A percentile compares a stretch with the other conserved stretches of the same genome.
These are phyloP conservation scores for Pterocarpus santalinus DNA, from an alignment of 306 rosid species.

Conservation along the genomic window DNA sequence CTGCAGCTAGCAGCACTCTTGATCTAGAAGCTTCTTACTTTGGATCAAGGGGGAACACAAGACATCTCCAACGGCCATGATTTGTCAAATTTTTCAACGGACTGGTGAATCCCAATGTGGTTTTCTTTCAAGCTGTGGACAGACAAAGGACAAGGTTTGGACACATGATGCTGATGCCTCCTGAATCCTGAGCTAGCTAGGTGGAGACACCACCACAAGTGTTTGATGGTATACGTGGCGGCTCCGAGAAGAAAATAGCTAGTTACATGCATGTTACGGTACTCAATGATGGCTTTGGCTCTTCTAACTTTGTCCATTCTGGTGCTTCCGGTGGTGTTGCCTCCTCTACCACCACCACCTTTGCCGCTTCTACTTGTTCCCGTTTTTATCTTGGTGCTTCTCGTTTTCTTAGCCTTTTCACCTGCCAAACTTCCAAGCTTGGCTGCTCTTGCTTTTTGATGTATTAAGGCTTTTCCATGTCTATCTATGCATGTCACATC, in stretches of 20 bases:
- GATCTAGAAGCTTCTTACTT: not conserved
- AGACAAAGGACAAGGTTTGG: slow-evolving; percentile 1
- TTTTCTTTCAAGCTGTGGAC: slow-evolving; percentile 15
- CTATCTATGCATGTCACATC: not conserved
- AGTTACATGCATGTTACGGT: slow-evolving; percentile 49
- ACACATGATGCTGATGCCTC: not conserved
- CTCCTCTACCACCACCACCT: slow-evolving; percentile 77
- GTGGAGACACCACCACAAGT: not conserved
- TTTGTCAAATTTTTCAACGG: not conserved
- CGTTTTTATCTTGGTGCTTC: slow-evolving; percentile 55
- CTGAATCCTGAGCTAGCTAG: not conserved
- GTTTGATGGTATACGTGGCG: not conserved
- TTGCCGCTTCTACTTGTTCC: slow-evolving; percentile 58
- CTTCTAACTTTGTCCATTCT: slow-evolving; percentile 56
- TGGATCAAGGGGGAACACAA: not conserved
- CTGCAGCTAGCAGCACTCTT: no score
- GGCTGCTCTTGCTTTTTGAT: slow-evolving; percentile 9
- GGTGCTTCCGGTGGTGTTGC: slow-evolving; percentile 63
- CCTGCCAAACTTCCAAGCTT: slow-evolving; percentile 42
- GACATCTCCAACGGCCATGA: not conserved
- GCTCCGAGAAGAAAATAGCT: not conserved
- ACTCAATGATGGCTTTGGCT: slow-evolving; percentile 48
- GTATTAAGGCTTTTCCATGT: not conserved
- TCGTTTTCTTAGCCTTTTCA: slow-evolving; percentile 62
- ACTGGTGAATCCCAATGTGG: slow-evolving; percentile 11